Evolutionary conservation across 2,329 filamentous ascomycete species (phyloP), one percentile per base, ranked within the genome.

Genomic region (Myriosclerotinia curreyana): DNA sequence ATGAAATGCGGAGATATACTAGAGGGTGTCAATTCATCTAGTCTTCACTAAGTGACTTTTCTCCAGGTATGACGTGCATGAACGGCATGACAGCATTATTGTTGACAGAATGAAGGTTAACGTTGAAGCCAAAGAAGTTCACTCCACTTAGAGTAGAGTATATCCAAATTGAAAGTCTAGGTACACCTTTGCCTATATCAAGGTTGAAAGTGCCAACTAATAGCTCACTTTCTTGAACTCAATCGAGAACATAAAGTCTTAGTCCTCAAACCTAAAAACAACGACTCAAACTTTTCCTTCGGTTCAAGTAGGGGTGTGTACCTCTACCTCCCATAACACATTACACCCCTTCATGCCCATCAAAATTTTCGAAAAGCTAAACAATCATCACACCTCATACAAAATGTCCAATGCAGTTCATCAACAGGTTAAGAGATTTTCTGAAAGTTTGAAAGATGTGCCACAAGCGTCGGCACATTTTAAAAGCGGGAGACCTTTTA

Each of bases 391-490:
- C 6, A 22, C 3, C 11, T 22, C 17, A 2, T 22, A 46, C 9
- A 11, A 11, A 34, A 36, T 11, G 0, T 3, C 15, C 28, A n/a
- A 34, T n/a, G 28, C 40, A 34, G 42, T 15, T 20, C 20, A 46
- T 17, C 14, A 12, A n/a, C 12, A 7, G n/a, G 40, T 22, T 34
- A 5, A 15, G 15, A 17, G 14, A 12, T 46, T 34, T n/a, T 46
- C 28, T 58, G n/a, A 46, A 36, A 58, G 28, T 46, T 20, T 58
- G n/a, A 46, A 36, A 58, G 28, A 46, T 46, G 31, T 20, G 28
- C 54, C 54, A 34, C 54, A 34, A 34, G 25, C 40, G 25, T 58
- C 42, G 40, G 28, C 54, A 58, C 28, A 46, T 34, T 12, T 6
- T 40, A 22, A 20, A 36, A 8, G 40, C 14, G 42, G 40, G 54